A percentile compares a stretch with the other conserved stretches of the same genome.
phyloP scores from a whole-genome alignment of 495 filamentous ascomycete genomes.

The Xylaria nigripes region DNA sequence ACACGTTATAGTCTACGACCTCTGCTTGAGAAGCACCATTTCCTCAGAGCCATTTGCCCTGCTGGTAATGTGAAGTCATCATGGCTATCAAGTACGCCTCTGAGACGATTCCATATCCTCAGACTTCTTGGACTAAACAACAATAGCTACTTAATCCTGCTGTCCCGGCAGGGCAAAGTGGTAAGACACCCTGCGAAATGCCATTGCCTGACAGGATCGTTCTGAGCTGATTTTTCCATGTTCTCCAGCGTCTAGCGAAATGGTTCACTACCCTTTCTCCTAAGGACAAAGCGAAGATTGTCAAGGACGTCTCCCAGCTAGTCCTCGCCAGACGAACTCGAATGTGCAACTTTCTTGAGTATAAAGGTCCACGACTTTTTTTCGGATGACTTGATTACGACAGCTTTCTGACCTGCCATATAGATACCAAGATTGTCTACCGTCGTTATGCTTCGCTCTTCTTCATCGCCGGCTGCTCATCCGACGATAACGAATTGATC shows the following conservation, averaged over 20 bases:
- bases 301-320: constrained; percentile 98
- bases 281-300: constrained; percentile 98
- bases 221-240: constrained; percentile 25
- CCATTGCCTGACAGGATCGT: constrained; percentile 14
- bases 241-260: constrained; percentile 81
- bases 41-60: constrained; percentile 10
- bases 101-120: background rate
- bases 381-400: background rate
- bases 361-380: constrained; percentile 62
- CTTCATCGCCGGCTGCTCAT: constrained; percentile 94
- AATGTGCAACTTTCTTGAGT: constrained; percentile 99
- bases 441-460: constrained; percentile 97
- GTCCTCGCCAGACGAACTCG: constrained; percentile 90
- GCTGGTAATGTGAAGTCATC: constrained; percentile 25
- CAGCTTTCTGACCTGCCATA: constrained; percentile 10
- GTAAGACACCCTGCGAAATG: constrained; percentile 52
- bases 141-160: constrained; percentile 86
- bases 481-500: constrained; percentile 95
- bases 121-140: constrained; percentile 28
- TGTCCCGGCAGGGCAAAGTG: constrained; percentile 98
- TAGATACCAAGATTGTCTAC: constrained; percentile 97
- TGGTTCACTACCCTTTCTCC: constrained; percentile 99
- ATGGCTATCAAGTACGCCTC: constrained; percentile 42
- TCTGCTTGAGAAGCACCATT: constrained; percentile 8
- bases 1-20: background rate